Percentiles rank a stretch among this genome's conserved stretches.
These are phyloP conservation scores for Aureobasidium namibiae DNA, from an alignment of 2,329 filamentous ascomycete species.

Conservation along the genomic window DNA sequence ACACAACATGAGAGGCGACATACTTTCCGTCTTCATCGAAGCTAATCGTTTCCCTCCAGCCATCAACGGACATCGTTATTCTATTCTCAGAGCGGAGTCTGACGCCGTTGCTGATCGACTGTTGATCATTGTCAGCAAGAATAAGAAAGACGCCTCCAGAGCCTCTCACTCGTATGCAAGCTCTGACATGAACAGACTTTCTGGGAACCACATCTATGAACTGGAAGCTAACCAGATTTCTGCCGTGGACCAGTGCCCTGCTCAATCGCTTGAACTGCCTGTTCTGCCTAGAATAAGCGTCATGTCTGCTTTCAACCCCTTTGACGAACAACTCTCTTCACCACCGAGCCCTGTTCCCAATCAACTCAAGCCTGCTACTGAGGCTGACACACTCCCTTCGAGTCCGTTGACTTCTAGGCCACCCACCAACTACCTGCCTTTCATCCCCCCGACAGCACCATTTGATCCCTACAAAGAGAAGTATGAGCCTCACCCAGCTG, in stretches of 20 bases:
- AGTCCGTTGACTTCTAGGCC: not conserved
- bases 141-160: not conserved
- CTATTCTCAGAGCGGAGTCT: not conserved
- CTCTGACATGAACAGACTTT: not conserved
- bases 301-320: not conserved
- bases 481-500: not conserved
- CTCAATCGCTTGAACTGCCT: not conserved
- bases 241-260: not conserved
- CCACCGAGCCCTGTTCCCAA: not conserved
- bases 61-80: not conserved
- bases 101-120: not conserved
- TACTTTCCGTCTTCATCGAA: not conserved
- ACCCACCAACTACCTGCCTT: not conserved
- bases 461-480: not conserved
- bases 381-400: not conserved
- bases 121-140: not conserved
- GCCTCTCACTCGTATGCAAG: not conserved
- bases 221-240: not conserved
- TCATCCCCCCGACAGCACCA: not conserved
- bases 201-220: not conserved
- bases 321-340: not conserved
- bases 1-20: not conserved
- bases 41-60: constrained; percentile 7
- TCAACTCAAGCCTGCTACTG: not conserved
- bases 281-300: not conserved